Evolutionary conservation across 768 basidiomycete species (phyloP).

Genomic region (Coprinellus aureogranulatus): DNA sequence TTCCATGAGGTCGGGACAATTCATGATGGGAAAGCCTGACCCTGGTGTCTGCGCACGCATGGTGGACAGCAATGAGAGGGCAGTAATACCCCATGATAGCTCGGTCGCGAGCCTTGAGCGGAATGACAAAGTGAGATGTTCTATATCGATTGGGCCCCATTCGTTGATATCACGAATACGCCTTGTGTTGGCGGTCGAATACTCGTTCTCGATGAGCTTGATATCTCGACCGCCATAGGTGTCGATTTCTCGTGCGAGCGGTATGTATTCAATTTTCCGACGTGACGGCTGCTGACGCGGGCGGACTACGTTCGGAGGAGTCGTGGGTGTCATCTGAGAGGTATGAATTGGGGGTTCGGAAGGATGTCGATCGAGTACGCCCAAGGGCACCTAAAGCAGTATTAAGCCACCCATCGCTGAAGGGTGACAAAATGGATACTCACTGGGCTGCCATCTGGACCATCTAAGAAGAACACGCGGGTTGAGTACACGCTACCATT

Average conservation of each 20-base stretch:
- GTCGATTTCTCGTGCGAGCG: slow-evolving; percentile 71
- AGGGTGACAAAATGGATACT: slow-evolving; percentile 21
- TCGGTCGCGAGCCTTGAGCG: slow-evolving; percentile 83
- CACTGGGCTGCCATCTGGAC: slow-evolving; percentile 45
- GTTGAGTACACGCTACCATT: not conserved
- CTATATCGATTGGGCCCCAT: slow-evolving; percentile 87
- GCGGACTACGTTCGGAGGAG: slow-evolving; percentile 30
- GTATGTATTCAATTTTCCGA: slow-evolving; percentile 87
- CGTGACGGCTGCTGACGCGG: slow-evolving; percentile 54
- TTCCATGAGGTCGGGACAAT: slow-evolving; percentile 78
- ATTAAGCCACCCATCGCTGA: slow-evolving; percentile 3
- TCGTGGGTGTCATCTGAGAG: slow-evolving; percentile 9
- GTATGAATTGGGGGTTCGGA: slow-evolving; percentile 20
- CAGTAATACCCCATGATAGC: slow-evolving; percentile 86
- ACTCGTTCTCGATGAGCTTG: slow-evolving; percentile 61
- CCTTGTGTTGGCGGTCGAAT: slow-evolving; percentile 48
- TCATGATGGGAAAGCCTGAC: slow-evolving; percentile 70
- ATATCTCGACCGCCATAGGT: slow-evolving; percentile 83
- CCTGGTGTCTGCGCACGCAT: slow-evolving; percentile 66
- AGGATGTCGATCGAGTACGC: slow-evolving; percentile 21
- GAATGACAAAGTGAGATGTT: slow-evolving; percentile 89
- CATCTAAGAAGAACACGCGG: slow-evolving; percentile 33
- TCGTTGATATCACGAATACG: slow-evolving; percentile 73
- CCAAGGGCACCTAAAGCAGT: slow-evolving; percentile 25
- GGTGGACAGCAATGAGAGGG: slow-evolving; percentile 76